Evolutionary conservation across 495 filamentous ascomycete species (phyloP), one percentile per base, ranked within the genome.

Genomic region (Halenospora varia): DNA sequence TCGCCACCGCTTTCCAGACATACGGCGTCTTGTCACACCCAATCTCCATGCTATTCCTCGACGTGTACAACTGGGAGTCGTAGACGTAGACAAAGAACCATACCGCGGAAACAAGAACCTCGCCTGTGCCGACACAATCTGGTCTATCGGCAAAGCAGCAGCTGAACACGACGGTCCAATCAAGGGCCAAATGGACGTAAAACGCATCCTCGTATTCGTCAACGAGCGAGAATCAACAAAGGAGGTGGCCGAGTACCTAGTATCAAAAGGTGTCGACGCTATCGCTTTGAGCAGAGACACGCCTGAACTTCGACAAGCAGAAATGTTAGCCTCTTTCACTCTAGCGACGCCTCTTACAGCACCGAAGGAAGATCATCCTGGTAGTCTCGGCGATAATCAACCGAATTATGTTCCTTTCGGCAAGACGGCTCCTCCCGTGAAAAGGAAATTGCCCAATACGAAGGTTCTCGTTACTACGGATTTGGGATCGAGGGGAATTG

Each of bases 31-130:
- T 57, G 91, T 92, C 1, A 97, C 93, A 1, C 92, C 95, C 0
- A 96, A 97, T 57, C 78, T 98, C 1, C 94, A 98, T 68, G 90
- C 95, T 29, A 95, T 98, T 60, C 93, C 94, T 18, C 88, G 94
- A 15, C 86, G 95, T 52, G 91, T 98, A 1, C 92, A 96, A 69
- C 84, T 98, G 1, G 90, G 90, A 47, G 91, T 97, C 23, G 86
- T 98, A 17, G 94, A 98, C 65, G 86, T 92, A 2, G 85, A 92
- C 48, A 88, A 87, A 57, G 84, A 92, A 20, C 92, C 93, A 0
- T 98, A 96, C 73, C 86, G 82, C 55, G 90, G 92, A 58, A 97
- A 96, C 78, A 90, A 91, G 64, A 77, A 80, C 55, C 83, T 97
- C 8, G 94, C 94, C 23, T 97, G 94, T 68, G 93, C 94, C 1